Conservation (phyloP, 2,329 filamentous ascomycete genomes). For the Penicillium decumbens region DNA sequence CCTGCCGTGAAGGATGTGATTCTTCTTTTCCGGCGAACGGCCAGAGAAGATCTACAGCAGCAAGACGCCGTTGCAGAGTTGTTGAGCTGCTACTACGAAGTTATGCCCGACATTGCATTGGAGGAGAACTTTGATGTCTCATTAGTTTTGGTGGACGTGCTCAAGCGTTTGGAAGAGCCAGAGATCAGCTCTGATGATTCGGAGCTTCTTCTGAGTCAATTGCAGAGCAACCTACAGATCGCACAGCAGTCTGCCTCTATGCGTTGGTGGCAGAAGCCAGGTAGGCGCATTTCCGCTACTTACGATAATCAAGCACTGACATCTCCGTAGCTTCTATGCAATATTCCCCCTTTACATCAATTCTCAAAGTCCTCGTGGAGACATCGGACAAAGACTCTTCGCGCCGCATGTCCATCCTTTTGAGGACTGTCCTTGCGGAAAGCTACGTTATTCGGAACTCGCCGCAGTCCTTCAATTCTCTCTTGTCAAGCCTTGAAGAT, state of each 20-base stretch:
- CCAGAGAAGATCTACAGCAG: slow-evolving; percentile 66
- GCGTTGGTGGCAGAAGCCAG: slow-evolving; percentile 80
- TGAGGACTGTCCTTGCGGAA: slow-evolving; percentile 36
- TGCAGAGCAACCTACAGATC: slow-evolving; percentile 76
- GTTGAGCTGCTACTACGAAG: slow-evolving; percentile 77
- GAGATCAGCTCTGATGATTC: slow-evolving; percentile 46
- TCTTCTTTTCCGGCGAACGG: slow-evolving; percentile 64
- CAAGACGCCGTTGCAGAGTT: slow-evolving; percentile 74
- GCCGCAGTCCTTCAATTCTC: slow-evolving; percentile 33
- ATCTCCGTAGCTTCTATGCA: slow-evolving; percentile 33
- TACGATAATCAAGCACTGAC: slow-evolving; percentile 8
- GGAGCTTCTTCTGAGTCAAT: slow-evolving; percentile 63
- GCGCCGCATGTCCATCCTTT: slow-evolving; percentile 32
- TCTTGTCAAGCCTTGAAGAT: slow-evolving; percentile 37
- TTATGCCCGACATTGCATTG: slow-evolving; percentile 71
- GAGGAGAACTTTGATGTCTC: slow-evolving; percentile 87
- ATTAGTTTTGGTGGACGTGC: slow-evolving; percentile 62
- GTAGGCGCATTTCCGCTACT: slow-evolving; percentile 29
- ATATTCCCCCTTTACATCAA: slow-evolving; percentile 40
- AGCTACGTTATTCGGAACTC: slow-evolving; percentile 35
- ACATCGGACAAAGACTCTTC: slow-evolving; percentile 30
- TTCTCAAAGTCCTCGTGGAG: slow-evolving; percentile 37
- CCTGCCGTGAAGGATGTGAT: slow-evolving; percentile 80
- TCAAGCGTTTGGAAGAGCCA: slow-evolving; percentile 56
- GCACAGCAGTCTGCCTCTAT: slow-evolving; percentile 76